A percentile compares a stretch with the other conserved stretches of the same genome.
These are phyloP conservation scores for Pestalotiopsis sp. DNA, from an alignment of 2,329 filamentous ascomycete species.

Conservation along the genomic window DNA sequence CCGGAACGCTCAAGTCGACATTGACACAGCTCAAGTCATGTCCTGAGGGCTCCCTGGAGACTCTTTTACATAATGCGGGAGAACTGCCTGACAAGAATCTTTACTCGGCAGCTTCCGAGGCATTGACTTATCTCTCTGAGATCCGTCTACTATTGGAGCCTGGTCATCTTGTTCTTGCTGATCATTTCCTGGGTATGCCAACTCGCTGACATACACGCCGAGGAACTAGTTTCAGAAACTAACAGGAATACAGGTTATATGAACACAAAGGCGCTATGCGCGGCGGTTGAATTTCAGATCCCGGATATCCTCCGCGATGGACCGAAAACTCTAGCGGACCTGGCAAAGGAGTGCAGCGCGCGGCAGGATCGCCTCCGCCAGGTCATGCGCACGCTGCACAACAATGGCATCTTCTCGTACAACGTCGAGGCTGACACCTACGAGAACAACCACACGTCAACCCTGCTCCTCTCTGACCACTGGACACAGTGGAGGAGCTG, in stretches of 20 bases:
- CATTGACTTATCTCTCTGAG: too few species aligned
- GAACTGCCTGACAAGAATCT: too few species aligned
- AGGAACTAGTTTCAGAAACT: constrained; percentile 4
- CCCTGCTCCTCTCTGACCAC: constrained; percentile 36
- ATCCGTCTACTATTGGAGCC: too few species aligned
- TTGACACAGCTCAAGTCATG: too few species aligned
- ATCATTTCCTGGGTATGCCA: background rate
- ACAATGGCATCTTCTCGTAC: constrained; percentile 38
- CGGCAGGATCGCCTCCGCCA: constrained; percentile 32
- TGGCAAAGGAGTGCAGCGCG: constrained; percentile 20
- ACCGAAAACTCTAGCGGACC: constrained; percentile 20
- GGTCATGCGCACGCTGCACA: constrained; percentile 32
- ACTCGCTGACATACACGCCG: background rate
- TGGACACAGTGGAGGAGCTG: constrained; percentile 48
- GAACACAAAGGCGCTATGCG: constrained; percentile 30
- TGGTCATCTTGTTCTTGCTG: background rate
- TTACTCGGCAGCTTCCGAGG: too few species aligned
- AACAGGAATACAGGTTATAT: constrained; percentile 22
- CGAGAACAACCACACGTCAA: constrained; percentile 36
- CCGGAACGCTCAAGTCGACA: too few species aligned
- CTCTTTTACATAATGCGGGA: too few species aligned
- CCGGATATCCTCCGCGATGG: constrained; percentile 30
- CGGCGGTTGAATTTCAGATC: constrained; percentile 31
- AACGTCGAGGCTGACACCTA: constrained; percentile 29
- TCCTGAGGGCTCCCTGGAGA: too few species aligned